Conservation (phyloP, 768 basidiomycete species). For the Leccinellum luteum region DNA sequence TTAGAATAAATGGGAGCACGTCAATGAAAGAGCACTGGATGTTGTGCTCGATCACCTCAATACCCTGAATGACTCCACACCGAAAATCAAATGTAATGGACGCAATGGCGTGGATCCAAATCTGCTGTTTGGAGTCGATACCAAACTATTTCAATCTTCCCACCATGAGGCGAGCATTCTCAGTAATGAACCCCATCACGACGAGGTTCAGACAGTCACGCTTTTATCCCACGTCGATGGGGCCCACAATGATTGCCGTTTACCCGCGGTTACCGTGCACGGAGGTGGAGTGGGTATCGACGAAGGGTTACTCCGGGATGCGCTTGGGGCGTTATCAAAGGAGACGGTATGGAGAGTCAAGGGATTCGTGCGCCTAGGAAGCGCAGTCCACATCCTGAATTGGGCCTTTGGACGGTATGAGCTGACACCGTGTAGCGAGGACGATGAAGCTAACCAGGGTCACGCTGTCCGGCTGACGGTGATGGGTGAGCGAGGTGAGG, state of each 20-base stretch:
- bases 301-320: slow-evolving; percentile 39
- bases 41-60: slow-evolving; percentile 82
- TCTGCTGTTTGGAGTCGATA: slow-evolving; percentile 86
- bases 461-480: slow-evolving; percentile 66
- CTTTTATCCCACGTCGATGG: slow-evolving; percentile 37
- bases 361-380: slow-evolving; percentile 66
- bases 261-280: background rate
- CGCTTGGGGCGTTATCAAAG: slow-evolving; percentile 55
- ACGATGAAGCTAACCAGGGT: slow-evolving; percentile 19
- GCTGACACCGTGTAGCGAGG: slow-evolving; percentile 41
- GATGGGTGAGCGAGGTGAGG: slow-evolving; percentile 90
- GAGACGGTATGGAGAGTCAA: slow-evolving; percentile 82
- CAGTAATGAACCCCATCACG: slow-evolving; percentile 49
- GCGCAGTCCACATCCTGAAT: slow-evolving; percentile 62
- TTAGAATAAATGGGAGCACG: slow-evolving; percentile 89
- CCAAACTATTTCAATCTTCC: slow-evolving; percentile 60
- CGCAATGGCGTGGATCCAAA: slow-evolving; percentile 68
- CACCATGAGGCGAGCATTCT: background rate
- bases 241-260: slow-evolving; percentile 3
- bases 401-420: slow-evolving; percentile 94
- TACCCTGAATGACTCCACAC: slow-evolving; percentile 88
- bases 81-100: slow-evolving; percentile 71
- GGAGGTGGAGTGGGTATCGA: slow-evolving; percentile 16
- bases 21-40: slow-evolving; percentile 77
- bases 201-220: slow-evolving; percentile 84